Conservation (phyloP, 2,329 filamentous ascomycete genomes). For the Ilyonectria mors-panacis region DNA sequence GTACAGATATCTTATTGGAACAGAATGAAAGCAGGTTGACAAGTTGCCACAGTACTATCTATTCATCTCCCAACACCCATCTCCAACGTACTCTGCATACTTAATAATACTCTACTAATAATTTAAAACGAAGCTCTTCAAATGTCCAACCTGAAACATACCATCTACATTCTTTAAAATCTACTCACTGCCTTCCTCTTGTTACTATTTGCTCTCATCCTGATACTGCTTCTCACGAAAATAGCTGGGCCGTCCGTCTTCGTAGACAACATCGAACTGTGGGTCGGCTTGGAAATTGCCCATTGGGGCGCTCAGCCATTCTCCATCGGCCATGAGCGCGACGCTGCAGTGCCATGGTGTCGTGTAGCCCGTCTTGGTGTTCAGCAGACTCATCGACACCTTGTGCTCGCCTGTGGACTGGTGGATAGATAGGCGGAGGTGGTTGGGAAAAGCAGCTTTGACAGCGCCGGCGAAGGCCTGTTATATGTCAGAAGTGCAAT, state of each 20-base stretch:
- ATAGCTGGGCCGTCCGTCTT: conserved; percentile 42
- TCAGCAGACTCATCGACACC: conserved; percentile 48
- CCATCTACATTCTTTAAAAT: too few relatives aligned
- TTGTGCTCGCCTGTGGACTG: conserved; percentile 46
- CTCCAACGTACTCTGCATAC: too few relatives aligned
- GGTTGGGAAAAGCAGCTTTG: conserved; percentile 43
- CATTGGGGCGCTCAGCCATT: conserved; percentile 47
- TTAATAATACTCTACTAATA: too few relatives aligned
- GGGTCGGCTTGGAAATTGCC: conserved; percentile 45
- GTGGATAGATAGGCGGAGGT: conserved; percentile 51
- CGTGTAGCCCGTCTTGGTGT: conserved; percentile 50
- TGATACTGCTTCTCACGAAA: conserved; percentile 39
- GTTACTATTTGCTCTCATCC: too few relatives aligned
- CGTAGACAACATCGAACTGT: conserved; percentile 43
- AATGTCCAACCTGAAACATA: too few relatives aligned
- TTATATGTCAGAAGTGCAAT: not conserved
- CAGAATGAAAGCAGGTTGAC: too few relatives aligned
- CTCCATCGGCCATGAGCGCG: conserved; percentile 39
- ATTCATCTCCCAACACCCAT: too few relatives aligned
- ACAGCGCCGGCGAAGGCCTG: conserved; percentile 51
- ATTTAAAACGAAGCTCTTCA: too few relatives aligned
- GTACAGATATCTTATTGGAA: too few relatives aligned
- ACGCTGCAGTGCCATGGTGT: conserved; percentile 52
- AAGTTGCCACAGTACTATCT: too few relatives aligned
- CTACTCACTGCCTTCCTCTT: too few relatives aligned